phyloP scores from a whole-genome alignment of 2,329 filamentous ascomycete genomes.

The Xylariaceae sp. region DNA sequence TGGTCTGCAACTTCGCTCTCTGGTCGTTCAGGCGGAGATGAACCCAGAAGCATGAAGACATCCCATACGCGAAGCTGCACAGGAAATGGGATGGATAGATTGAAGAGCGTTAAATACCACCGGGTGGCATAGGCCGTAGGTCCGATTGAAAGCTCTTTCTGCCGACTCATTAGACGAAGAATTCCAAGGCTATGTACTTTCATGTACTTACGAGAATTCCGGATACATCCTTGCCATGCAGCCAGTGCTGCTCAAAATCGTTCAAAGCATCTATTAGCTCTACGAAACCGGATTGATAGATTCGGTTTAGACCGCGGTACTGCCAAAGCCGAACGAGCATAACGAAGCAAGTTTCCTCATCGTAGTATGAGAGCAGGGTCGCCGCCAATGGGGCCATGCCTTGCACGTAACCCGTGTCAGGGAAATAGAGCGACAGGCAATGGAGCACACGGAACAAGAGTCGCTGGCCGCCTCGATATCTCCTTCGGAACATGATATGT shows the following conservation, averaged over 20 bases:
- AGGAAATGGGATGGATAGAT: slow-evolving; percentile 90
- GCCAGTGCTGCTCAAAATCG: slow-evolving; percentile 84
- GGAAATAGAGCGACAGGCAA: slow-evolving; percentile 85
- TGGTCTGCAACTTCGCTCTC: slow-evolving; percentile 10
- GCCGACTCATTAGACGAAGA: slow-evolving; percentile 12
- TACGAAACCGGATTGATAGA: slow-evolving; percentile 81
- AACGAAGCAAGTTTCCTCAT: slow-evolving; percentile 89
- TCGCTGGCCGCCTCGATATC: slow-evolving; percentile 89
- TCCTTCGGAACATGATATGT: slow-evolving; percentile 93
- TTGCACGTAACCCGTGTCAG: slow-evolving; percentile 91
- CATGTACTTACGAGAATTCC: slow-evolving; percentile 67
- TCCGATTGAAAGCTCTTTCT: slow-evolving; percentile 76
- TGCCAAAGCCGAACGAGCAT: slow-evolving; percentile 97
- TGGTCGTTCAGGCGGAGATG: slow-evolving; percentile 51
- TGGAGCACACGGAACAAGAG: slow-evolving; percentile 91
- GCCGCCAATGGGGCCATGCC: slow-evolving; percentile 94
- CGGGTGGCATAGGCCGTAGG: slow-evolving; percentile 92
- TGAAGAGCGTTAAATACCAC: slow-evolving; percentile 98
- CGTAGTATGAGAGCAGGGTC: slow-evolving; percentile 92
- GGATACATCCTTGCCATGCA: slow-evolving; percentile 73
- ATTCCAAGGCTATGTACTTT: neutral
- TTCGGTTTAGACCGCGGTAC: slow-evolving; percentile 76
- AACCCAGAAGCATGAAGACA: slow-evolving; percentile 91
- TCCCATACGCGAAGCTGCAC: slow-evolving; percentile 97
- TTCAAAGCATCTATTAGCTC: slow-evolving; percentile 82